Conservation (phyloP, 495 filamentous ascomycete genomes). For the Cryomyces antarcticus region DNA sequence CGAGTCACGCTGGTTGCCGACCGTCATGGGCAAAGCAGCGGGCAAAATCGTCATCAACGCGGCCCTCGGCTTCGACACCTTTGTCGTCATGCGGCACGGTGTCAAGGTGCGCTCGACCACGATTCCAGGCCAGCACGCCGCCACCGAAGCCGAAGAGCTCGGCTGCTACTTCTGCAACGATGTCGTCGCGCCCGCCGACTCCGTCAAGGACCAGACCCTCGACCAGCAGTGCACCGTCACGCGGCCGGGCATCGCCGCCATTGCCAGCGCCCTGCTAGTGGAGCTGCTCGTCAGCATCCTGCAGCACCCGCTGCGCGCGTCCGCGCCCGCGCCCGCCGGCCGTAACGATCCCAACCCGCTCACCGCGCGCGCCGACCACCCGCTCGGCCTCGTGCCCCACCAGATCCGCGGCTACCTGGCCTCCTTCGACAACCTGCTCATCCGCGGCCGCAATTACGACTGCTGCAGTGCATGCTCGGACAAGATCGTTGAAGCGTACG, state of each 20-base stretch:
- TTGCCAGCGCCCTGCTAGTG: slow-evolving; percentile 81
- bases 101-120: slow-evolving; percentile 14
- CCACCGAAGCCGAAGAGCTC: slow-evolving; percentile 30
- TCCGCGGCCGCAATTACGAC: slow-evolving; percentile 66
- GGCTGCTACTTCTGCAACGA: slow-evolving; percentile 99
- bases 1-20: slow-evolving; percentile 91
- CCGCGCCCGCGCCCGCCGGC: slow-evolving; percentile 30
- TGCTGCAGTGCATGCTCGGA: slow-evolving; percentile 85
- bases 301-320: slow-evolving; percentile 51
- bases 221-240: slow-evolving; percentile 98
- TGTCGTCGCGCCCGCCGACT: slow-evolving; percentile 89
- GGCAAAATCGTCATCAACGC: slow-evolving; percentile 94
- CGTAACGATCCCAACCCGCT: slow-evolving; percentile 13
- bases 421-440: slow-evolving; percentile 62
- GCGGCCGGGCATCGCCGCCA: slow-evolving; percentile 73
- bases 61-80: slow-evolving; percentile 88
- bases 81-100: slow-evolving; percentile 92
- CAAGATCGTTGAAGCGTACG: slow-evolving; percentile 51
- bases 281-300: slow-evolving; percentile 74
- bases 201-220: slow-evolving; percentile 76
- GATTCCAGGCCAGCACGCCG: not conserved
- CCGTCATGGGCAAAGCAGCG: slow-evolving; percentile 82
- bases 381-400: slow-evolving; percentile 77
- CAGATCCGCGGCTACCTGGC: slow-evolving; percentile 84
- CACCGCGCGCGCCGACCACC: slow-evolving; percentile 28